Evolutionary conservation across 371 early-diverging fungal genomes (phyloP), one percentile per base, ranked within the genome.

Genomic region (Antonospora locustae): DNA sequence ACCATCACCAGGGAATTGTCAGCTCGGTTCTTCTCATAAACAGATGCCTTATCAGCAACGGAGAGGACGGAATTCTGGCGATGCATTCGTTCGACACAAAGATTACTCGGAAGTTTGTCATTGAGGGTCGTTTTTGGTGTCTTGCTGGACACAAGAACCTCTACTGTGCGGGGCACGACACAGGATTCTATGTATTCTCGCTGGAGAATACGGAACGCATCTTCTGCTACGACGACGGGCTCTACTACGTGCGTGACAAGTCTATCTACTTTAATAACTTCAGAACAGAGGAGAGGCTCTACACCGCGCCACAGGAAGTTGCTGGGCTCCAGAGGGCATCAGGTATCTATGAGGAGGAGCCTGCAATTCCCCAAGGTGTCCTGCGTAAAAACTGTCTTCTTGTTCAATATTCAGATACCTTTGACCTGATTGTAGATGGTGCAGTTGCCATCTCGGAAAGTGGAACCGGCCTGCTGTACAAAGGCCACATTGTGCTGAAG

Each of bases 1-100:
- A 91, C 28, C 90, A 90, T 7, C 96, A 97, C 72, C 91, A 86
- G 74, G 89, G 87, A 79, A 91, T 90, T 61, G 88, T 97, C 32
- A 88, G 87, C 14, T 79, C 82, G 29, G 88, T 94, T 79, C 89
- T 88, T 67, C 87, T 87, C 22, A 80, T 83, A 17, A 85, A 84
- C 58, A 90, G 89, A 44, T 76, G 90, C 19, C 83, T 97, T 53
- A 65, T 93, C 32, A 86, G 87, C 24, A 80, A 84, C 41, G 82
- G 87, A 29, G 98, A 97, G 69, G 98, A 97, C 71, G 90, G 90
- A 64, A 81, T 86, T 6, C 84, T 95, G 41, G 83, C 88, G 41
- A 83, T 93, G 17, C 92, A 92, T 90, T 88, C 90, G 68, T 82
- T 86, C 78, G 81, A 82, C 24, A 90, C 84, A 63, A 83, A 89